phyloP scores from a whole-genome alignment of 2,329 filamentous ascomycete genomes.

The Pseudohalonectria lignicola region DNA sequence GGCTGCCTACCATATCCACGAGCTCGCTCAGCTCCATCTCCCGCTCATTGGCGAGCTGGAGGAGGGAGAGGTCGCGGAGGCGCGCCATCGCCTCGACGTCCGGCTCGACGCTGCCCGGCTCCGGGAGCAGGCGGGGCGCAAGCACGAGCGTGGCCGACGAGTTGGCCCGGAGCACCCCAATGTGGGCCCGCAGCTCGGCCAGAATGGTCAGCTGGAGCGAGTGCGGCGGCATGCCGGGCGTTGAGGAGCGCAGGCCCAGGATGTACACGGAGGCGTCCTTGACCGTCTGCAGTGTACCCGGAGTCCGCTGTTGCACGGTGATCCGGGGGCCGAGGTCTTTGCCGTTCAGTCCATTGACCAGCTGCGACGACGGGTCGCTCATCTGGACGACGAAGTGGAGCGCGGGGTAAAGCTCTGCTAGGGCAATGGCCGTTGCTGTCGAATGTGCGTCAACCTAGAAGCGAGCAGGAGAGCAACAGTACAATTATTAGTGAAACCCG shows the following conservation, averaged over 20 bases:
- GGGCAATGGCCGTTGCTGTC: background rate
- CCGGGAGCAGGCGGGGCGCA: constrained; percentile 12
- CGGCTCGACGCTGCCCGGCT: constrained; percentile 10
- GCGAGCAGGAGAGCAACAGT: background rate
- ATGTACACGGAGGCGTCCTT: constrained; percentile 22
- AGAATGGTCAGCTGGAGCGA: constrained; percentile 7
- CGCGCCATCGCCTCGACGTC: constrained; percentile 13
- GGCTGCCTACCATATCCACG: constrained; percentile 10
- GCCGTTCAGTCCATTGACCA: background rate
- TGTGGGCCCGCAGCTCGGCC: constrained; percentile 18
- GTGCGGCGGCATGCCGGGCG: background rate
- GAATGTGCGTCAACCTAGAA: constrained; percentile 2
- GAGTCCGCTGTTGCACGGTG: constrained; percentile 9
- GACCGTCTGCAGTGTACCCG: constrained; percentile 14
- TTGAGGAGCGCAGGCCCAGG: constrained; percentile 11
- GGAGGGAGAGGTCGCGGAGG: constrained; percentile 15
- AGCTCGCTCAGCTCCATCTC: constrained; percentile 18
- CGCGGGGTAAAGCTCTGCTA: constrained; percentile 12
- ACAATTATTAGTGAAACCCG: background rate
- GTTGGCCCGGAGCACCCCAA: constrained; percentile 17
- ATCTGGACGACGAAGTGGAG: constrained; percentile 17
- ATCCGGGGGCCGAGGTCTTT: background rate
- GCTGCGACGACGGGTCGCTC: constrained; percentile 6
- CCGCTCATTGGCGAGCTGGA: constrained; percentile 17
- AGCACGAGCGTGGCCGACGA: constrained; percentile 15